Conservation (phyloP, 148 eudicot species). For the Fagopyrum homotropicum region DNA sequence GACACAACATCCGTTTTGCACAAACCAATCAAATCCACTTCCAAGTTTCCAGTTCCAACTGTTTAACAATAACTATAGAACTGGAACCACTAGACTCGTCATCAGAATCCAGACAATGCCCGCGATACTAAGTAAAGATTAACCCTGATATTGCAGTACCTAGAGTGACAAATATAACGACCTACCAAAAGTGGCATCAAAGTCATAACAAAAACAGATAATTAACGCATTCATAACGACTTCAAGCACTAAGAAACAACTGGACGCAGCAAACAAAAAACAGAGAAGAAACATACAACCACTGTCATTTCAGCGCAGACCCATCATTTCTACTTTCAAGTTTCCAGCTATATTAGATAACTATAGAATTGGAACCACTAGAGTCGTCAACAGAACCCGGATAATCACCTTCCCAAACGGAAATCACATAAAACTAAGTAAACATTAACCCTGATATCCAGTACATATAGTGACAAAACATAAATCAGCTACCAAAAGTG, state of each 20-base stretch:
- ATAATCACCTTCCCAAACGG: no score
- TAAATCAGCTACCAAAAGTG: no score
- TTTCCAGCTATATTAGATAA: background rate
- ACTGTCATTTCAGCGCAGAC: background rate
- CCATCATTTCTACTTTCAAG: background rate
- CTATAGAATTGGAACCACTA: background rate
- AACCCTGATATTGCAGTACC: no score
- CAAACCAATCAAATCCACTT: background rate
- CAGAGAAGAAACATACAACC: background rate
- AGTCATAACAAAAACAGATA: background rate
- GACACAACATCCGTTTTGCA: background rate
- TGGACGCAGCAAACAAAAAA: background rate
- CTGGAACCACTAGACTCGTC: background rate
- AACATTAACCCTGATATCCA: no score
- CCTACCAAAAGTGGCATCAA: slow-evolving; percentile 1
- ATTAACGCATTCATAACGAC: background rate
- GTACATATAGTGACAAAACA: no score
- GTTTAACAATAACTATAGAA: background rate
- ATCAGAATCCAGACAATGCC: no score
- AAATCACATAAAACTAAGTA: no score
- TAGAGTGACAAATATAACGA: background rate
- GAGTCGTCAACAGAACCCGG: no score
- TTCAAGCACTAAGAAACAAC: background rate
- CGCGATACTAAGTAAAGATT: no score
- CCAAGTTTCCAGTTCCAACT: background rate